A percentile compares a stretch with the other conserved stretches of the same genome.
Conservation (phyloP, 192 early-diverging fungal genomes). For the Rhizophagus prolifer region DNA sequence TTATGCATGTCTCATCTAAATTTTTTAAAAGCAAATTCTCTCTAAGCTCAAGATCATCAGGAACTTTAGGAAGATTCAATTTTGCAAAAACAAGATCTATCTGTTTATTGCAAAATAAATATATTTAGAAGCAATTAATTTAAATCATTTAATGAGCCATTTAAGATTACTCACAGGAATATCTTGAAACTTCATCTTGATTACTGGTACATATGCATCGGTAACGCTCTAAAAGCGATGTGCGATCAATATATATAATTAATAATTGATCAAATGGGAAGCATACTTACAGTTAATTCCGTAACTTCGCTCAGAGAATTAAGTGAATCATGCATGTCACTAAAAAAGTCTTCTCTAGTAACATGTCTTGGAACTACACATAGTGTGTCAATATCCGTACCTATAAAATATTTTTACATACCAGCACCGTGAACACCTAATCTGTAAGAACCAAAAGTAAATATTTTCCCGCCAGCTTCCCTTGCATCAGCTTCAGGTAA, state of each 20-base stretch:
- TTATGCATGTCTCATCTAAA: conserved; percentile 84
- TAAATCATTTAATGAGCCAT: background rate
- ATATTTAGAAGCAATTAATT: background rate
- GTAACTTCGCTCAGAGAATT: conserved; percentile 80
- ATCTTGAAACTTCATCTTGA: conserved; percentile 90
- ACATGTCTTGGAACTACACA: conserved; percentile 93
- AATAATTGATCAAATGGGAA: background rate
- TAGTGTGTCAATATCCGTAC: conserved; percentile 97
- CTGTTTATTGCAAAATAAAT: conserved; percentile 31
- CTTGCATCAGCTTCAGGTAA: conserved; percentile 79
- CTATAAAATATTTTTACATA: conserved; percentile 48
- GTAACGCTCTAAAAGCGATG: conserved; percentile 50
- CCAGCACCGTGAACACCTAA: conserved; percentile 93
- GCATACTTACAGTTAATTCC: conserved; percentile 66
- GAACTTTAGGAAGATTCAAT: conserved; percentile 70
- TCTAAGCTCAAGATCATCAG: conserved; percentile 80
- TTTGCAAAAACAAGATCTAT: conserved; percentile 95
- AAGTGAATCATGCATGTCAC: conserved; percentile 82
- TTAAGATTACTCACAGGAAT: conserved; percentile 63
- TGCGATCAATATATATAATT: conserved; percentile 37
- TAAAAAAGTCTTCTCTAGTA: conserved; percentile 90
- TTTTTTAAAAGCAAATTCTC: conserved; percentile 85
- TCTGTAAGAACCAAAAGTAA: conserved; percentile 95
- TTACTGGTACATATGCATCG: conserved; percentile 93
- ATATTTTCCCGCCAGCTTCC: conserved; percentile 93